These are phyloP conservation scores for Atalantia buxifolia DNA, from an alignment of 345 rosid genomes.

Conservation along the genomic window DNA sequence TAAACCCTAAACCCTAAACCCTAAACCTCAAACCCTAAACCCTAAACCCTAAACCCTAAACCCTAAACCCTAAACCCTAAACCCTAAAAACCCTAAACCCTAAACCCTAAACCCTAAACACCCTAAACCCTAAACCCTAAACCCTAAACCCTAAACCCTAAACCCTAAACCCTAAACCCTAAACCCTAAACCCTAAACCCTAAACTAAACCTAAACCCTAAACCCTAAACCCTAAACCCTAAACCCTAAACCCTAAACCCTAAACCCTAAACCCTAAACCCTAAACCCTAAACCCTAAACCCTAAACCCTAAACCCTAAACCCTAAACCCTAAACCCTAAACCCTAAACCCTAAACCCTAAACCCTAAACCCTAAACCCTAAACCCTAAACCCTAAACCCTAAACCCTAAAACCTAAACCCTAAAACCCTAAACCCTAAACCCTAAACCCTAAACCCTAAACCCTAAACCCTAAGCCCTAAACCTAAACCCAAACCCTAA, in stretches of 20 bases:
- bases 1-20: too few relatives aligned
- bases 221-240: conserved; percentile 6
- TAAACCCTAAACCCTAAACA: too few relatives aligned
- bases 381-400: conserved; percentile 14
- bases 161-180: too few relatives aligned
- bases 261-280: conserved; percentile 4
- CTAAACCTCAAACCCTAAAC: too few relatives aligned
- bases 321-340: conserved; percentile 13
- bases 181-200: too few relatives aligned
- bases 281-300: conserved; percentile 14
- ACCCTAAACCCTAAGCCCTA: conserved; percentile 16
- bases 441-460: conserved; percentile 19
- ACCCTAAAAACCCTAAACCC: too few relatives aligned
- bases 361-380: conserved; percentile 20
- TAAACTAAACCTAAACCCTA: too few relatives aligned
- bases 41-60: too few relatives aligned
- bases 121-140: too few relatives aligned
- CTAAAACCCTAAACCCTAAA: conserved; percentile 11
- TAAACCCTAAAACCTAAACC: conserved; percentile 18
- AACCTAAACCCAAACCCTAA: too few relatives aligned
- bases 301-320: conserved; percentile 14
- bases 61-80: too few relatives aligned
- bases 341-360: conserved; percentile 11
- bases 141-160: too few relatives aligned
- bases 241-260: conserved; percentile 10